Percentiles rank a stretch among this genome's conserved stretches.
Evolutionary conservation across 148 eudicot genomes (phyloP).

Genomic region (Chenopodium quinoa): DNA sequence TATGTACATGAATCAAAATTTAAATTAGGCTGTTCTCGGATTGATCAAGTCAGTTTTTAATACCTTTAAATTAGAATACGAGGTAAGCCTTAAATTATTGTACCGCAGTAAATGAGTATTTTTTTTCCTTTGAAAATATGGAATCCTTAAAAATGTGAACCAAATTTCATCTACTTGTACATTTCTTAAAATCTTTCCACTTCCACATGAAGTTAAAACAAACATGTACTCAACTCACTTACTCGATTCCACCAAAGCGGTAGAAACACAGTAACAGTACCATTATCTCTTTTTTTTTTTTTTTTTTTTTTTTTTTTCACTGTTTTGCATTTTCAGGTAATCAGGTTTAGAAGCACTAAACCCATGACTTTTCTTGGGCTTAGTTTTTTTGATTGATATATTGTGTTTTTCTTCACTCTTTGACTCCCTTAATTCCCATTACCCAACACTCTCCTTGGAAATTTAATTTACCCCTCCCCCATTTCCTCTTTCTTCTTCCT

Average conservation of each 20-base stretch:
- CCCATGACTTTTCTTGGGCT: slow-evolving; percentile 34
- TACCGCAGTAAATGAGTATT: no score
- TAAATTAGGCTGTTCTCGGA: no score
- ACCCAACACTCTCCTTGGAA: slow-evolving; percentile 30
- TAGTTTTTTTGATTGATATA: slow-evolving; percentile 13
- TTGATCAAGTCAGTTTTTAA: no score
- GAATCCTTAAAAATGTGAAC: background rate
- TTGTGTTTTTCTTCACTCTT: slow-evolving; percentile 21
- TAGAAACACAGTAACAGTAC: background rate
- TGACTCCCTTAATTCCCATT: slow-evolving; percentile 33
- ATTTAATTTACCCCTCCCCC: slow-evolving; percentile 9
- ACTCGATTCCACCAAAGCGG: background rate
- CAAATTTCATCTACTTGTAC: background rate
- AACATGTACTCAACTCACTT: background rate
- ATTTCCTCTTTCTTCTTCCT: background rate
- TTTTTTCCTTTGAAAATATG: no score
- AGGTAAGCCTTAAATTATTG: no score
- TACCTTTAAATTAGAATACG: no score
- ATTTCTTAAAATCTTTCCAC: no score
- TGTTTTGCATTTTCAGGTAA: background rate
- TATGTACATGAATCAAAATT: no score
- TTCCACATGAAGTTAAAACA: background rate
- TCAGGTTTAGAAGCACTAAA: slow-evolving; percentile 38
- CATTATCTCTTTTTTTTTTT: background rate
- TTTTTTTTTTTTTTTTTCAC: background rate